Conservation (phyloP, 2,329 filamentous ascomycete genomes). For the Nemania abortiva region DNA sequence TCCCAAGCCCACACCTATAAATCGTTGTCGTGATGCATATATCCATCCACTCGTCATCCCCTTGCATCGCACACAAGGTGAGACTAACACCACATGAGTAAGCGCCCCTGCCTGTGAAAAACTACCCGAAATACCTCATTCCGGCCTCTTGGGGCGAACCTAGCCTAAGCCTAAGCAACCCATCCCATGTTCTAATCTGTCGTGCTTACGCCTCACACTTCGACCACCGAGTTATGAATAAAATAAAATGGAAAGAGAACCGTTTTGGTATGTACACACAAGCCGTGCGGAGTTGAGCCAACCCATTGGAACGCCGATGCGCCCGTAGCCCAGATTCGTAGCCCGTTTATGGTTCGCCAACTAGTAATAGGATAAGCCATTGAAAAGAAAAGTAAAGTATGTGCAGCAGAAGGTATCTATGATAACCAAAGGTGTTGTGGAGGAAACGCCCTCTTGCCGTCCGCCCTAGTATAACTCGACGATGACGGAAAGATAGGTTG, state of each 20-base stretch:
- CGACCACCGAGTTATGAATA: neutral
- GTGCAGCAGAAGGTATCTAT: conserved; percentile 9
- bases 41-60: conserved; percentile 25
- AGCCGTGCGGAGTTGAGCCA: conserved; percentile 13
- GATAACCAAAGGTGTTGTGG: conserved; percentile 36
- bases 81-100: conserved; percentile 2
- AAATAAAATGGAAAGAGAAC: conserved; percentile 16
- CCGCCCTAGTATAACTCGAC: conserved; percentile 43
- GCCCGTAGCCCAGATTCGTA: conserved; percentile 14
- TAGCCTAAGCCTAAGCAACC: conserved; percentile 12
- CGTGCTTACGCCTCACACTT: conserved; percentile 7
- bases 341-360: conserved; percentile 14
- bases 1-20: conserved; percentile 7
- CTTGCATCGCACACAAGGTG: conserved; percentile 15
- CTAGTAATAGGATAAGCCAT: conserved; percentile 1
- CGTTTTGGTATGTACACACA: conserved; percentile 34
- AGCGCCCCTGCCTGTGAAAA: neutral
- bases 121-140: neutral
- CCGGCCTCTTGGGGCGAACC: conserved; percentile 1
- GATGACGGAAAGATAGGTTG: conserved; percentile 24
- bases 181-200: conserved; percentile 14
- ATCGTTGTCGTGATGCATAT: conserved; percentile 22
- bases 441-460: conserved; percentile 39
- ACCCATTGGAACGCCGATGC: conserved; percentile 26
- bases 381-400: neutral